Conservation (phyloP, 768 basidiomycete species). For the Leucosporidium scottii region DNA sequence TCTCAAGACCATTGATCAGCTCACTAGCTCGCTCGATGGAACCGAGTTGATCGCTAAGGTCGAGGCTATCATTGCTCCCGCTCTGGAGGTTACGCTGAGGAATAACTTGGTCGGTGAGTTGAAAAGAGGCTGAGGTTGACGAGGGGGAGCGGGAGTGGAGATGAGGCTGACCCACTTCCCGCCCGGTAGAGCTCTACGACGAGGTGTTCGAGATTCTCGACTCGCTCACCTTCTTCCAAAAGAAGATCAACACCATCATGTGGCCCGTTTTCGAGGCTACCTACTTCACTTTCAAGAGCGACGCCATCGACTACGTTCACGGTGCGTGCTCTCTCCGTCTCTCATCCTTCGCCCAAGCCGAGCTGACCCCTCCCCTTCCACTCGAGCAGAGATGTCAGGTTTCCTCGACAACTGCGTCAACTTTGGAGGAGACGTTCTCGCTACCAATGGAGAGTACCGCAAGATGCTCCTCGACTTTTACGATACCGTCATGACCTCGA, state of each 20-base stretch:
- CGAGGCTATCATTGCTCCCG: slow-evolving; percentile 72
- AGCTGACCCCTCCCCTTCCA: slow-evolving; percentile 34
- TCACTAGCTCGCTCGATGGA: slow-evolving; percentile 66
- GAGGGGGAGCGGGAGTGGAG: not conserved
- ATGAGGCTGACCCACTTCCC: not conserved
- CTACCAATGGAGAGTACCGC: slow-evolving; percentile 64
- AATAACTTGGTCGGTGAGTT: slow-evolving; percentile 64
- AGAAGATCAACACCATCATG: slow-evolving; percentile 67
- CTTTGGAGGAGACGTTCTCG: slow-evolving; percentile 69
- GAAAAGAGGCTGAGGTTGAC: too few species aligned
- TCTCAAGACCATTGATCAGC: slow-evolving; percentile 50
- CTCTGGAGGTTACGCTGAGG: slow-evolving; percentile 68
- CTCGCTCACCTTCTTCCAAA: slow-evolving; percentile 71
- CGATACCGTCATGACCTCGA: slow-evolving; percentile 60
- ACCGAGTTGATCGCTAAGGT: slow-evolving; percentile 66
- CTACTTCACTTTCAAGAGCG: slow-evolving; percentile 71
- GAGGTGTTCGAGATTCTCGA: slow-evolving; percentile 82
- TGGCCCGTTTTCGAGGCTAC: slow-evolving; percentile 82
- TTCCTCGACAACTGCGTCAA: slow-evolving; percentile 82
- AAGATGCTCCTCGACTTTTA: slow-evolving; percentile 79
- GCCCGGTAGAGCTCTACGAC: slow-evolving; percentile 77
- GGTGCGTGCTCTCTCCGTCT: slow-evolving; percentile 48
- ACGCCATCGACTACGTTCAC: slow-evolving; percentile 78
- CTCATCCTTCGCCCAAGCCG: not conserved
- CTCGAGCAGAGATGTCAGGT: slow-evolving; percentile 67